These are phyloP conservation scores for Ilex asprella DNA, from an alignment of 257 asterid genomes.

Conservation along the genomic window DNA sequence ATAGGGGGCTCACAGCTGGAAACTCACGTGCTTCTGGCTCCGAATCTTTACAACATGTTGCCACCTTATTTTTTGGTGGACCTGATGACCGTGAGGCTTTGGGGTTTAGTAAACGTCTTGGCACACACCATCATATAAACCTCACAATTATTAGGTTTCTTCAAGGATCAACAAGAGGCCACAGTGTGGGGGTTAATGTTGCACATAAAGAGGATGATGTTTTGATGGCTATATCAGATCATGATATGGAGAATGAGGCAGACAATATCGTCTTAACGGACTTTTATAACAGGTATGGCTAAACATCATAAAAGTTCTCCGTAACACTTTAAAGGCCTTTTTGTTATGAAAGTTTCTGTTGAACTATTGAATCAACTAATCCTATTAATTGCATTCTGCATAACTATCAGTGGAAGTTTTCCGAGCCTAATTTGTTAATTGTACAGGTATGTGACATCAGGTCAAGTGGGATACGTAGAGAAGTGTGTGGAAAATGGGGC, in stretches of 20 bases:
- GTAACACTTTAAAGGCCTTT: not conserved
- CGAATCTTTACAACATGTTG: slow-evolving; percentile 71
- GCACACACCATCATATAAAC: slow-evolving; percentile 77
- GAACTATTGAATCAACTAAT: not conserved
- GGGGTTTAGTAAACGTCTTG: slow-evolving; percentile 85
- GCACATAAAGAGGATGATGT: slow-evolving; percentile 54
- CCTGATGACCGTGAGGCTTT: slow-evolving; percentile 95
- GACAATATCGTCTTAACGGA: slow-evolving; percentile 62
- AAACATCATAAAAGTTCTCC: not conserved
- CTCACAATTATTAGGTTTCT: slow-evolving; percentile 82
- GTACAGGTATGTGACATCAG: slow-evolving; percentile 76
- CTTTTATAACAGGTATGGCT: slow-evolving; percentile 72
- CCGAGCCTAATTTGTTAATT: not conserved
- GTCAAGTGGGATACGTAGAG: slow-evolving; percentile 88
- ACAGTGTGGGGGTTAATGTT: slow-evolving; percentile 44
- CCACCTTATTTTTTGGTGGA: slow-evolving; percentile 84
- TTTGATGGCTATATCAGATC: slow-evolving; percentile 58
- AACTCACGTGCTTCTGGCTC: slow-evolving; percentile 29
- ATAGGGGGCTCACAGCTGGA: slow-evolving; percentile 79
- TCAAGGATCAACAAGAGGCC: slow-evolving; percentile 32
- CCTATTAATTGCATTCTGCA: not conserved
- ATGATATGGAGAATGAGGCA: slow-evolving; percentile 49
- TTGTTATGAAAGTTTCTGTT: not conserved
- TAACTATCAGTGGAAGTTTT: not conserved
- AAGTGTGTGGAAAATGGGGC: slow-evolving; percentile 74